A percentile compares a stretch with the other conserved stretches of the same genome.
Evolutionary conservation across 1,139 yeast genomes (phyloP).

Genomic region (Debaryomyces robertsiae): DNA sequence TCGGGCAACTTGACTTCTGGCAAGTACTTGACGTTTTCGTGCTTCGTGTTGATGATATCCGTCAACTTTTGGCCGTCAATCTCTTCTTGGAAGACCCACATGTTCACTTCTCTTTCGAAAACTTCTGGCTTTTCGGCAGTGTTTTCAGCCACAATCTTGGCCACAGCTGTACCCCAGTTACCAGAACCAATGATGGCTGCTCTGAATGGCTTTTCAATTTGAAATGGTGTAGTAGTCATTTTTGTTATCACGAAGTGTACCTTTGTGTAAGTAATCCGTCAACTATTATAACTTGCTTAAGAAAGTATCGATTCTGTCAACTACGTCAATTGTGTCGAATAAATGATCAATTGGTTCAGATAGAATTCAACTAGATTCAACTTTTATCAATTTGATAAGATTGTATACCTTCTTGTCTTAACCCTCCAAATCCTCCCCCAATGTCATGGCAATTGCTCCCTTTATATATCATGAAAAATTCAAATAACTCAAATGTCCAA

Average conservation of each 20-base stretch:
- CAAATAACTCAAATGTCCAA: slow-evolving; percentile 5
- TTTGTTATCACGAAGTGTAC: too few species aligned
- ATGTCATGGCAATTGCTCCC: slow-evolving; percentile 1
- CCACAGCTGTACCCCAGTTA: slow-evolving; percentile 95
- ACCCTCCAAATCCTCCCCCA: not conserved
- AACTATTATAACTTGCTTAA: too few species aligned
- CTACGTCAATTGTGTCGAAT: too few species aligned
- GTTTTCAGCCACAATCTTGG: slow-evolving; percentile 90
- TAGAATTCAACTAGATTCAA: too few species aligned
- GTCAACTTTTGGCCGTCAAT: slow-evolving; percentile 74
- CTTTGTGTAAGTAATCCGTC: too few species aligned
- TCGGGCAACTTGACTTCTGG: slow-evolving; percentile 80
- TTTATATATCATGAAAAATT: slow-evolving; percentile 7
- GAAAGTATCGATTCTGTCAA: too few species aligned
- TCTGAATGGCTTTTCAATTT: slow-evolving; percentile 47
- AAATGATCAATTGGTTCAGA: too few species aligned
- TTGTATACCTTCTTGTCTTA: not conserved
- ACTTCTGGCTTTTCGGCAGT: slow-evolving; percentile 65
- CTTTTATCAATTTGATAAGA: too few species aligned
- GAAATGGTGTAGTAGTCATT: slow-evolving; percentile 39
- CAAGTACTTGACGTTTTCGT: slow-evolving; percentile 87
- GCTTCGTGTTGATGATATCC: slow-evolving; percentile 80
- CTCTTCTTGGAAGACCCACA: slow-evolving; percentile 94
- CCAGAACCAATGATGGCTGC: slow-evolving; percentile 75
- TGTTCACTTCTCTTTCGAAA: slow-evolving; percentile 69